Evolutionary conservation across 495 filamentous ascomycete genomes (phyloP), one percentile per base, ranked within the genome.

Genomic region (Annulohypoxylon stygium): DNA sequence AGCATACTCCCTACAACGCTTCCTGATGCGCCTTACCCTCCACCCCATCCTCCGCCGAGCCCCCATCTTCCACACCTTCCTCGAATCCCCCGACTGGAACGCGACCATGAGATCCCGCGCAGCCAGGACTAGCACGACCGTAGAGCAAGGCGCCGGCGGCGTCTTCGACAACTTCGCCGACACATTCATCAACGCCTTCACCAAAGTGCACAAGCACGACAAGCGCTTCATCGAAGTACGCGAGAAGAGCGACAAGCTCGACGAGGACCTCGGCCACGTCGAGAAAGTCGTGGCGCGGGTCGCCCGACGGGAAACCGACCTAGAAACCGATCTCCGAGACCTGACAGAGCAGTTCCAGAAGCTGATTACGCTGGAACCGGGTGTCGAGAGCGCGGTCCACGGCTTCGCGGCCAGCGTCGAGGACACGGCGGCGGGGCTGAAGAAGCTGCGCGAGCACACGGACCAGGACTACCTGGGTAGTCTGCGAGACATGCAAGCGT

Each of bases 171-270:
- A 91, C 61, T 92, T 98, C 74, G 92, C 96, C 18, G 96, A 99
- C 78, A 94, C 90, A n/a, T 96, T 98, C 78, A 91, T 99, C 76
- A 99, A 99, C 80, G 94, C 94, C 54, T 98, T 99, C 75, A 93
- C 90, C 69, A 98, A 98, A 75, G 92, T 97, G 3, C 93, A 97
- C 82, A 97, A 97, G 79, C 91, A 94, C 26, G 96, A 99, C 81
- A 92, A 91, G 70, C 91, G 96, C 43, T 99, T 99, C 81, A 92
- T 97, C 73, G 94, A 97, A 76, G 94, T 97, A 45, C 88, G 90
- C 70, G 97, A 99, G 76, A 95, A 93, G 79, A 93, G 94, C 20
- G 91, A 97, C 82, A 98, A 98, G 80, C 86, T 99, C 7, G 95
- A 97, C 75, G 97, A 98, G 73, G 96, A 99, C 76, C 88, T 99